Evolutionary conservation across 139 green algal species (phyloP), one percentile per base, ranked within the genome.

Genomic region (Micromonas commoda): DNA sequence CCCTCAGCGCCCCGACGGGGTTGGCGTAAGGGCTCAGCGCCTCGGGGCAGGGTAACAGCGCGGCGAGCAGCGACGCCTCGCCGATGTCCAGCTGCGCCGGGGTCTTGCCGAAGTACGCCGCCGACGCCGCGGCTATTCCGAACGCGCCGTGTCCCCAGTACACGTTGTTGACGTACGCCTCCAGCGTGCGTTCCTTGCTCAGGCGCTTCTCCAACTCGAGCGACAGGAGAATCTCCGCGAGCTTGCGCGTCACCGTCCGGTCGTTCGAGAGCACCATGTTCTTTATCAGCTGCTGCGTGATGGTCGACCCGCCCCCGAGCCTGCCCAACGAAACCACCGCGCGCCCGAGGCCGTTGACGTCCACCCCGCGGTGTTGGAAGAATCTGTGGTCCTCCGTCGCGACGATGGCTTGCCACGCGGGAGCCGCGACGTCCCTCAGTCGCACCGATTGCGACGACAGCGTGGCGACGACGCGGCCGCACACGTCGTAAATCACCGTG

Each of bases 241-340:
- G 31, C 82, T 90, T 89, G 53, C 85, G 79, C 51, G 85, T 75
- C 34, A 88, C 74, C 28, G 83, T 86, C 60, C 85, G 77, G 24
- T 84, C 81, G 29, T 83, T 79, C 20, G 70, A 78, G 21, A 90
- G 79, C 64, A 89, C 79, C 65, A 85, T 39, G 81, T 90, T 90
- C 81, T 90, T 90, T 51, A 87, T 79, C 65, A 87, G 77, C 76
- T 89, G 86, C 79, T 90, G 86, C 24, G 86, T 90, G 77, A 90
- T 87, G 24, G 86, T 90, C 35, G 76, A 86, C n/a, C 86, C 86
- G 24, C 86, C 86, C 3, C 86, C 86, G 26, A 26, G 45, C n/a
- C 33, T 53, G 1, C 85, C 86, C 1, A 87, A 33, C 16, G 81
- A 83, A 16, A 87, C 2, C 0, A 90, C 26, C 23, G 85, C 85